Conservation (phyloP, 1,139 yeast genomes). For the Geotrichum phurueaensis region DNA sequence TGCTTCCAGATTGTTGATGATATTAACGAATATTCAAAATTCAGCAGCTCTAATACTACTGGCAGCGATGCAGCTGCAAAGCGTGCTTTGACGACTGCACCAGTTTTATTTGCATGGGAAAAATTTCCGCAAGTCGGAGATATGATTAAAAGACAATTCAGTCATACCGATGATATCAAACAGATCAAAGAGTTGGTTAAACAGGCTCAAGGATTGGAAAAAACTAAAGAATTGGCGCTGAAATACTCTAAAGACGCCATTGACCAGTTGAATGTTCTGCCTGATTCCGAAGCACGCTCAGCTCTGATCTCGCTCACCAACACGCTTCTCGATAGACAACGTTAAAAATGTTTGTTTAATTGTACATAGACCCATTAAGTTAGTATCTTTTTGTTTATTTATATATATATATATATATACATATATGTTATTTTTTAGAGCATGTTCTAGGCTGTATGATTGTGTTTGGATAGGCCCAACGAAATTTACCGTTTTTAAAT, state of each 20-base stretch:
- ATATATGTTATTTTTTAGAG: background rate
- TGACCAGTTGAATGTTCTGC: slow-evolving; percentile 56
- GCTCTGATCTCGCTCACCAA: slow-evolving; percentile 85
- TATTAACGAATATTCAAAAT: slow-evolving; percentile 84
- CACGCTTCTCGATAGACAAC: slow-evolving; percentile 69
- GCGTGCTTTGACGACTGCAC: slow-evolving; percentile 60
- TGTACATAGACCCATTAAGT: background rate
- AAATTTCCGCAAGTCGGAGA: slow-evolving; percentile 79
- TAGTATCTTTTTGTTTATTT: background rate
- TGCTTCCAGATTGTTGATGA: slow-evolving; percentile 97
- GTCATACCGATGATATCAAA: slow-evolving; percentile 41
- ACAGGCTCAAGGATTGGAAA: slow-evolving; percentile 66
- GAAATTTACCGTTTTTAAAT: background rate
- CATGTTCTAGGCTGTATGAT: background rate
- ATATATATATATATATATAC: background rate
- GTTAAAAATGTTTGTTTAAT: slow-evolving; percentile 11
- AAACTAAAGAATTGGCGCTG: slow-evolving; percentile 63
- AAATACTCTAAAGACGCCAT: slow-evolving; percentile 73
- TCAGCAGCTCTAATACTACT: slow-evolving; percentile 28
- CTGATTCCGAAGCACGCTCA: slow-evolving; percentile 85
- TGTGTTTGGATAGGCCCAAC: background rate
- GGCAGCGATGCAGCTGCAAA: slow-evolving; percentile 45
- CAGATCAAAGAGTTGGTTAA: slow-evolving; percentile 72
- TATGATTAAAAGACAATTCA: slow-evolving; percentile 68
- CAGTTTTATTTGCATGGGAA: slow-evolving; percentile 85